A percentile compares a stretch with the other conserved stretches of the same genome.
These are phyloP conservation scores for Tolypocladium tundrense DNA, from an alignment of 2,329 filamentous ascomycete genomes.

Conservation along the genomic window DNA sequence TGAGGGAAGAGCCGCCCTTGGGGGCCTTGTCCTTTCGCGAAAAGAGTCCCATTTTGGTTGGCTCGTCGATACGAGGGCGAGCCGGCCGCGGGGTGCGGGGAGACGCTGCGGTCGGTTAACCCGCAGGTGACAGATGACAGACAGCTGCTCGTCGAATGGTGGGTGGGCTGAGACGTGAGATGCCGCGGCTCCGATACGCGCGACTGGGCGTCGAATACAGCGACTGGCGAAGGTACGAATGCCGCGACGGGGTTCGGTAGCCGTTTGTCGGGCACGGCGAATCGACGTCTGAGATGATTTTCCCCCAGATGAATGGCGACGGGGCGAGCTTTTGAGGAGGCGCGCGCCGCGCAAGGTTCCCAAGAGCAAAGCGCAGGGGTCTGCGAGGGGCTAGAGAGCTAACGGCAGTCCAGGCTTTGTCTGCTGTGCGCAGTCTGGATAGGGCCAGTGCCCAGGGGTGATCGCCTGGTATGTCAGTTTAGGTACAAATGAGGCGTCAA, in stretches of 20 bases:
- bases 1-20: constrained; percentile 30
- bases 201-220: neutral
- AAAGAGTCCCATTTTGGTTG: constrained; percentile 41
- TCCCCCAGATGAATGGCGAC: neutral
- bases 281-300: neutral
- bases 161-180: neutral
- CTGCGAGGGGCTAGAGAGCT: neutral
- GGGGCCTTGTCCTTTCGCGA: constrained; percentile 42
- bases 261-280: neutral
- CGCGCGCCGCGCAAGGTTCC: neutral
- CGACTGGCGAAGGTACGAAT: neutral
- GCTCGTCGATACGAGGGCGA: constrained; percentile 2
- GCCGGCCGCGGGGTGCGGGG: constrained; percentile 10
- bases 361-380: neutral
- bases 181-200: neutral
- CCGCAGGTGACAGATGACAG: constrained; percentile 5
- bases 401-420: neutral
- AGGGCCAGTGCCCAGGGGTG: neutral
- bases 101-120: constrained; percentile 4
- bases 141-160: neutral
- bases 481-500: neutral
- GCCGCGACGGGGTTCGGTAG: neutral
- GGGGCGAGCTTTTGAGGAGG: neutral
- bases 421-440: neutral
- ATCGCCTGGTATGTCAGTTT: neutral